Evolutionary conservation across 129 eudicot species (phyloP).

Genomic region (Ambrosia trifida): DNA sequence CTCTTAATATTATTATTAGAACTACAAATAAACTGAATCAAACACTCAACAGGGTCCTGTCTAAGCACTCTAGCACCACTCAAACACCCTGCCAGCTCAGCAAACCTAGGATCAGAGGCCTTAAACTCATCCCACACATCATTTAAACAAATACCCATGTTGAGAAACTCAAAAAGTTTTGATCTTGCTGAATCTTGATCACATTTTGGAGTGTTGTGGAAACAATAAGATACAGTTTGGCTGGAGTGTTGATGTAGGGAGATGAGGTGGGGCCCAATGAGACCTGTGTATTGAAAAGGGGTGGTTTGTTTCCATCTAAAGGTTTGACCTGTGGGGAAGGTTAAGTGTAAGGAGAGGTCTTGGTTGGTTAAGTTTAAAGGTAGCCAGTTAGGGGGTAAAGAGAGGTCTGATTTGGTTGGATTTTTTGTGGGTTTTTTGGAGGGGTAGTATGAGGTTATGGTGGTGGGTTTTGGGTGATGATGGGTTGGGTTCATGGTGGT

Average conservation of each 20-base stretch:
- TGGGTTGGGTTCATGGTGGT: conserved; percentile 38
- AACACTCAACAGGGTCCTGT: conserved; percentile 92
- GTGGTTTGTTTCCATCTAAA: conserved; percentile 88
- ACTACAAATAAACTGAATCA: conserved; percentile 80
- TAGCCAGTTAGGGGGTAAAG: conserved; percentile 45
- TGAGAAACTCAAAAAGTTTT: conserved; percentile 71
- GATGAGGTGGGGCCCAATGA: conserved; percentile 63
- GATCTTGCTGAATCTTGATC: conserved; percentile 32
- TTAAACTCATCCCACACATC: conserved; percentile 74
- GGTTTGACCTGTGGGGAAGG: conserved; percentile 98
- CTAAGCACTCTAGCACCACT: conserved; percentile 87
- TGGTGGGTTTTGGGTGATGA: conserved; percentile 35
- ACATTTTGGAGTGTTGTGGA: conserved; percentile 35
- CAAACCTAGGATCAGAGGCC: conserved; percentile 66
- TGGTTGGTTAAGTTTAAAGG: conserved; percentile 65
- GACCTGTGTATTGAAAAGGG: conserved; percentile 73
- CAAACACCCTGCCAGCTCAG: conserved; percentile 59
- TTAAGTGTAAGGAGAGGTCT: conserved; percentile 77
- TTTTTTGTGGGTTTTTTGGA: conserved; percentile 48
- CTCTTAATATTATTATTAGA: conserved; percentile 83
- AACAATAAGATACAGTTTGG: conserved; percentile 39
- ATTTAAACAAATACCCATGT: conserved; percentile 61
- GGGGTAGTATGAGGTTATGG: conserved; percentile 36
- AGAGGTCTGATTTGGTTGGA: conserved; percentile 34
- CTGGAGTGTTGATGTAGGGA: conserved; percentile 58